Conservation (phyloP, 805 yeast genomes). For the Myxozyma mucilagina region DNA sequence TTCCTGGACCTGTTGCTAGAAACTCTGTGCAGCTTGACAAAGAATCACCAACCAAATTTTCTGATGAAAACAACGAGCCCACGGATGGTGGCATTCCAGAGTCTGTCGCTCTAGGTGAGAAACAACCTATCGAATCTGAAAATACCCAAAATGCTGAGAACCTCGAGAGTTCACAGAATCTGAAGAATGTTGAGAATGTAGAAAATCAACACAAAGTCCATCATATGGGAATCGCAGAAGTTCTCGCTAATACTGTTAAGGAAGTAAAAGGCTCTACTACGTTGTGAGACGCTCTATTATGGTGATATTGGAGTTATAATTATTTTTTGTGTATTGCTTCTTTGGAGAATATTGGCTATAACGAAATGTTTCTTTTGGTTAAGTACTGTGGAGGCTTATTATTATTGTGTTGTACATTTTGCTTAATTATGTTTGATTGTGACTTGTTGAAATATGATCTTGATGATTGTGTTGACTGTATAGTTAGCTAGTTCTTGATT, state of each 20-base stretch:
- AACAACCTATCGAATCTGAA: neutral
- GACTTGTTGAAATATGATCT: neutral
- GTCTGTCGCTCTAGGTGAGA: neutral
- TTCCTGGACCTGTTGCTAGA: neutral
- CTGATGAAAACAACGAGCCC: neutral
- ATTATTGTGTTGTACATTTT: neutral
- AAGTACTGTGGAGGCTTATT: neutral
- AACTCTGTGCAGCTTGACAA: neutral
- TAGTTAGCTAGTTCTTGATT: neutral
- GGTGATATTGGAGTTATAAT: neutral
- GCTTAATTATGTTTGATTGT: neutral
- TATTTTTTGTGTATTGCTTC: neutral
- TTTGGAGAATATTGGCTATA: neutral
- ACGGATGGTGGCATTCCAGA: neutral
- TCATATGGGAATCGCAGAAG: conserved; percentile 3
- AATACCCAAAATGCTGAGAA: neutral
- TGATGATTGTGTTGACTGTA: neutral
- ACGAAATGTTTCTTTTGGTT: neutral
- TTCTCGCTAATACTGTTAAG: conserved; percentile 1
- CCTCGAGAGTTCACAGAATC: neutral
- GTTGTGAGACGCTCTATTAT: neutral
- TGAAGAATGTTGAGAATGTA: neutral
- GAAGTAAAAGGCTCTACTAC: neutral
- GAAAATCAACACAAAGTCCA: neutral
- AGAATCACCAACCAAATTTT: neutral